Percentiles rank a stretch among this genome's conserved stretches.
These are phyloP conservation scores for Fusarium devonianum DNA, from an alignment of 2,329 filamentous ascomycete genomes.

Conservation along the genomic window DNA sequence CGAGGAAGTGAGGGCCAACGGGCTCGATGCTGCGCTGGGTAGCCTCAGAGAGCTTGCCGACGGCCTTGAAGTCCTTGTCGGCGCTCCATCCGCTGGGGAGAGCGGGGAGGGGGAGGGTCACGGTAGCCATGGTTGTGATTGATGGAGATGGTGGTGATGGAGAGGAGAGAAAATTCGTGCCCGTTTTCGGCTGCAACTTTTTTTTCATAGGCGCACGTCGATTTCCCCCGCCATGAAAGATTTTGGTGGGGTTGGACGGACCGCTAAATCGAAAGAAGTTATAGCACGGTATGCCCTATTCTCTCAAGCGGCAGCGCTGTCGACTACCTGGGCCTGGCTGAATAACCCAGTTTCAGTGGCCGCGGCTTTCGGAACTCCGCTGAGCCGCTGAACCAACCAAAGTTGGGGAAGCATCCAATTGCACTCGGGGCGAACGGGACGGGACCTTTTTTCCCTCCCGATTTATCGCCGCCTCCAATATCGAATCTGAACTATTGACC, in stretches of 20 bases:
- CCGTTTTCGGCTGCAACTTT: slow-evolving; percentile 26
- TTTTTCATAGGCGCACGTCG: slow-evolving; percentile 25
- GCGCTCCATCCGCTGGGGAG: slow-evolving; percentile 83
- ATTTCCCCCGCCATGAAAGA: slow-evolving; percentile 33
- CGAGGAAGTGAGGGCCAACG: slow-evolving; percentile 96
- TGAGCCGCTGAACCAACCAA: slow-evolving; percentile 1
- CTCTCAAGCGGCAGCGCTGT: not conserved
- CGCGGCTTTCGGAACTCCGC: not conserved
- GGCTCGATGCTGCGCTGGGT: slow-evolving; percentile 92
- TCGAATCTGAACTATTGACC: slow-evolving; percentile 1
- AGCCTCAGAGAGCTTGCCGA: slow-evolving; percentile 78
- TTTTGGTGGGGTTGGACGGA: slow-evolving; percentile 35
- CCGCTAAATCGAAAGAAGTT: not conserved
- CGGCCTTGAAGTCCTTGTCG: slow-evolving; percentile 90
- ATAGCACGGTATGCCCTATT: slow-evolving; percentile 8
- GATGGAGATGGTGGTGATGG: slow-evolving; percentile 30
- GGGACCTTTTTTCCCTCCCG: slow-evolving; percentile 23
- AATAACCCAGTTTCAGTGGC: not conserved
- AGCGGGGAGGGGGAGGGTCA: slow-evolving; percentile 73
- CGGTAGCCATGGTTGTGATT: slow-evolving; percentile 63
- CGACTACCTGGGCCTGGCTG: not conserved
- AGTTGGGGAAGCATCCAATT: not conserved
- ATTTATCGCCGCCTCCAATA: slow-evolving; percentile 10
- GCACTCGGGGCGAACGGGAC: not conserved
- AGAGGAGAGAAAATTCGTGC: slow-evolving; percentile 22